A percentile compares a stretch with the other conserved stretches of the same genome.
Evolutionary conservation across 495 filamentous ascomycete genomes (phyloP).

Genomic region (Penicillium ucsense): DNA sequence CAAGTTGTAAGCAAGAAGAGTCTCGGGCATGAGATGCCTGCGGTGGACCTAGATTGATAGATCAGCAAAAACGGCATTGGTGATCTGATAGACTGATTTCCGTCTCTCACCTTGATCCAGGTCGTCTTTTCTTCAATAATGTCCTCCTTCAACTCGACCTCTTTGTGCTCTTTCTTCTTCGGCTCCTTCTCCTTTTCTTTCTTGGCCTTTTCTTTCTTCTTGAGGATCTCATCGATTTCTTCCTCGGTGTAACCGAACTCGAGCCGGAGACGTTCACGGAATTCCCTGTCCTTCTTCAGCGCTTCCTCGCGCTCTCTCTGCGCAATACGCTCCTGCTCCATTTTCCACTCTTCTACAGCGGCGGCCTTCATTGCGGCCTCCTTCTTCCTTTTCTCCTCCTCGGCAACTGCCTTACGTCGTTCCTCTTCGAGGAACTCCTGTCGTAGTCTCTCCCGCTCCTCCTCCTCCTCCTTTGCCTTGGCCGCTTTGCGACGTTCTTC

Average conservation of each 20-base stretch:
- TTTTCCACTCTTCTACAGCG: conserved; percentile 46
- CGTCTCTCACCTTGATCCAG: conserved; percentile 39
- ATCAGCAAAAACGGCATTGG: conserved; percentile 4
- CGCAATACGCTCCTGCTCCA: conserved; percentile 38
- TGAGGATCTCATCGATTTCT: conserved; percentile 46
- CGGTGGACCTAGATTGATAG: conserved; percentile 29
- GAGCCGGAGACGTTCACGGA: conserved; percentile 27
- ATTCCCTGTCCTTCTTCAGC: conserved; percentile 38
- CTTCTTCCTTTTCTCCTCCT: conserved; percentile 32
- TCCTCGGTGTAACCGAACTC: conserved; percentile 34
- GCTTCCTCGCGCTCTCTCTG: conserved; percentile 21
- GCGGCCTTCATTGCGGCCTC: conserved; percentile 42
- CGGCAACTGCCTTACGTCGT: conserved; percentile 20
- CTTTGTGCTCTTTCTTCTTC: conserved; percentile 37
- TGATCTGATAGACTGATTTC: background rate
- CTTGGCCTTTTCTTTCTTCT: conserved; percentile 48
- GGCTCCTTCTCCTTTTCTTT: conserved; percentile 37
- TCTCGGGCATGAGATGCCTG: conserved; percentile 41
- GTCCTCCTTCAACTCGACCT: conserved; percentile 9
- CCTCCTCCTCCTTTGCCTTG: conserved; percentile 31
- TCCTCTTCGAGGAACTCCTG: conserved; percentile 21
- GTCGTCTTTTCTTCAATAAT: conserved; percentile 36
- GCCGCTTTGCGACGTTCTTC: conserved; percentile 23
- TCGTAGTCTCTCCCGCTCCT: conserved; percentile 25
- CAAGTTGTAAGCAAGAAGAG: conserved; percentile 34